Conservation (phyloP, 2,329 filamentous ascomycete genomes). For the Pseudopithomyces maydicus region DNA sequence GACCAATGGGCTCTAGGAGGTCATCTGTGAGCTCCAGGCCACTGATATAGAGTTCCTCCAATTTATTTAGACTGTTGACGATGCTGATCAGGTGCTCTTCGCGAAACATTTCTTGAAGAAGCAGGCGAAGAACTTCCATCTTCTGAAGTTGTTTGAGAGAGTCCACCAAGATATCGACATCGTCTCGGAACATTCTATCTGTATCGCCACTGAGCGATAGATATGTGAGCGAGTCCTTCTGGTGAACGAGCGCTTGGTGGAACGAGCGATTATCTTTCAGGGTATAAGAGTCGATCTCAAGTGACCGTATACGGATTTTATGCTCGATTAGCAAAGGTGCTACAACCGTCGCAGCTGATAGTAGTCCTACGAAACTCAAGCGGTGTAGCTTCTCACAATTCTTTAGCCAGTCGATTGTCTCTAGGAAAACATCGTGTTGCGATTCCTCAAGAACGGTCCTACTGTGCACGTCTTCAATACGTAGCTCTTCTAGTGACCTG, state of each 20-base stretch:
- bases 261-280: slow-evolving; percentile 58
- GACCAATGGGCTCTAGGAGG: slow-evolving; percentile 51
- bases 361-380: slow-evolving; percentile 57
- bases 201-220: slow-evolving; percentile 55
- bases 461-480: slow-evolving; percentile 54
- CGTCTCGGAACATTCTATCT: slow-evolving; percentile 53
- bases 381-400: slow-evolving; percentile 58
- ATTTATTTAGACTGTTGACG: slow-evolving; percentile 49
- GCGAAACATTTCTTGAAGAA: slow-evolving; percentile 58
- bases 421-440: slow-evolving; percentile 58
- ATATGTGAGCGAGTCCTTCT: slow-evolving; percentile 56
- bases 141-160: slow-evolving; percentile 58
- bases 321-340: slow-evolving; percentile 55
- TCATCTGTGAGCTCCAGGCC: slow-evolving; percentile 60
- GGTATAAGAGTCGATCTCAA: slow-evolving; percentile 57
- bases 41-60: slow-evolving; percentile 63
- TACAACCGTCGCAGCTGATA: slow-evolving; percentile 59
- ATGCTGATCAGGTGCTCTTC: slow-evolving; percentile 57
- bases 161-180: slow-evolving; percentile 55
- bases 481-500: slow-evolving; percentile 54
- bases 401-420: slow-evolving; percentile 60
- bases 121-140: slow-evolving; percentile 59
- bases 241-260: slow-evolving; percentile 57
- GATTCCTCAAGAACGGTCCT: slow-evolving; percentile 55
- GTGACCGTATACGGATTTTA: slow-evolving; percentile 52